A percentile compares a stretch with the other conserved stretches of the same genome.
Conservation (phyloP, 2,329 filamentous ascomycete genomes). For the Fusarium sp. region DNA sequence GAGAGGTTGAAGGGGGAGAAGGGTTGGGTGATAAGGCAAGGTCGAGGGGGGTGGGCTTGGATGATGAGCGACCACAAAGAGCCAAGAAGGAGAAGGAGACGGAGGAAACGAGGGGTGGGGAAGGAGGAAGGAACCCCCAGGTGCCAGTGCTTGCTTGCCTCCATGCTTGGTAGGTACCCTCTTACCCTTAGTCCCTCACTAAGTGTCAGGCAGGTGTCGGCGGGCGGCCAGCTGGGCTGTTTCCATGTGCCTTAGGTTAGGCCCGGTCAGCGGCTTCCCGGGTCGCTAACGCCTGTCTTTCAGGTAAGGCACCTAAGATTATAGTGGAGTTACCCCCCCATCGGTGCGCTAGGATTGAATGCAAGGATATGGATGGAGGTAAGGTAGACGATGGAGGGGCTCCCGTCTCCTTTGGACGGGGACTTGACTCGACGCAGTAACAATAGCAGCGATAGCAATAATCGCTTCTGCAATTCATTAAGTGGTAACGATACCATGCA, state of each 20-base stretch:
- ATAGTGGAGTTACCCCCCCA: slow-evolving; percentile 9
- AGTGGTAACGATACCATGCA: background rate
- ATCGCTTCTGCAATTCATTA: slow-evolving; percentile 1
- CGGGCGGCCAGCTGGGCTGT: slow-evolving; percentile 11
- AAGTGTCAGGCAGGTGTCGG: slow-evolving; percentile 27
- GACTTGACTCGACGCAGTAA: background rate
- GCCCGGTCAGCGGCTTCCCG: slow-evolving; percentile 20
- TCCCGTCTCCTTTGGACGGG: background rate
- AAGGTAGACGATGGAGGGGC: background rate
- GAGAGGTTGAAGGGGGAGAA: slow-evolving; percentile 25
- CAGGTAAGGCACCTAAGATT: slow-evolving; percentile 37
- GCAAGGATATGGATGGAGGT: slow-evolving; percentile 3
- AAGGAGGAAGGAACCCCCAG: slow-evolving; percentile 38
- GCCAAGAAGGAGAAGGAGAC: slow-evolving; percentile 37
- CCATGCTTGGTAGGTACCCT: slow-evolving; percentile 9
- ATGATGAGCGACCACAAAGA: slow-evolving; percentile 32
- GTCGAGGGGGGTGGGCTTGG: slow-evolving; percentile 14
- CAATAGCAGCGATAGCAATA: background rate
- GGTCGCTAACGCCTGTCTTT: slow-evolving; percentile 27
- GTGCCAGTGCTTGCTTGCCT: slow-evolving; percentile 27
- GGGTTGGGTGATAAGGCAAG: slow-evolving; percentile 36
- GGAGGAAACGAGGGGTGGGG: slow-evolving; percentile 42
- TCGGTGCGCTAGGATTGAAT: slow-evolving; percentile 3
- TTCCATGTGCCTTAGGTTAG: slow-evolving; percentile 14
- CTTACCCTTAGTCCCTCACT: background rate